phyloP scores from a whole-genome alignment of 805 yeast genomes.

The Saturnispora serradocipensis region DNA sequence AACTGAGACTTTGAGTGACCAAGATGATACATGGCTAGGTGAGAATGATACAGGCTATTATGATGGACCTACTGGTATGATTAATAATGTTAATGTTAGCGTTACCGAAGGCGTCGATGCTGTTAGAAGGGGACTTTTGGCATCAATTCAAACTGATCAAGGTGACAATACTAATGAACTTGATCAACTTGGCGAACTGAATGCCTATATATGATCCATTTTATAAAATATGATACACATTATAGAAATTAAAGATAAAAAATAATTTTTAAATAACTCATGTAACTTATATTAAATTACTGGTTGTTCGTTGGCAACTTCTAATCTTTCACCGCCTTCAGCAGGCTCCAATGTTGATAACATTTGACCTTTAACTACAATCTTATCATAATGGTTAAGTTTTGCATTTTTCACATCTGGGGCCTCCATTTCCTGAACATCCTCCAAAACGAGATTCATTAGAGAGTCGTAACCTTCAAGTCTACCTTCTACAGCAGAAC shows the following conservation, averaged over 20 bases:
- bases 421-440: slow-evolving; percentile 54
- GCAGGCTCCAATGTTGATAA: slow-evolving; percentile 66
- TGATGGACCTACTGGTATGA: slow-evolving; percentile 67
- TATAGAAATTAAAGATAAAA: background rate
- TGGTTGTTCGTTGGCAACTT: slow-evolving; percentile 22
- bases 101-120: slow-evolving; percentile 19
- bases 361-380: slow-evolving; percentile 80
- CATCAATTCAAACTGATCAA: slow-evolving; percentile 5
- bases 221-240: background rate
- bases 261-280: background rate
- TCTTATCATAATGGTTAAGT: slow-evolving; percentile 47
- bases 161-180: background rate
- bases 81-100: slow-evolving; percentile 44
- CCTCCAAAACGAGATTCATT: slow-evolving; percentile 70
- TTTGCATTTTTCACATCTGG: slow-evolving; percentile 36
- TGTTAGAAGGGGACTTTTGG: slow-evolving; percentile 1
- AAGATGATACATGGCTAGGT: slow-evolving; percentile 45
- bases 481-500: slow-evolving; percentile 65
- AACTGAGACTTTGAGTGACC: background rate
- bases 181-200: slow-evolving; percentile 6
- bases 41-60: slow-evolving; percentile 30
- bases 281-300: background rate
- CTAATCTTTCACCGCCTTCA: slow-evolving; percentile 61
- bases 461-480: slow-evolving; percentile 79
- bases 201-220: slow-evolving; percentile 6